Conservation (phyloP, 164 flowering plant genomes). For the Vitis rotundifolia region DNA sequence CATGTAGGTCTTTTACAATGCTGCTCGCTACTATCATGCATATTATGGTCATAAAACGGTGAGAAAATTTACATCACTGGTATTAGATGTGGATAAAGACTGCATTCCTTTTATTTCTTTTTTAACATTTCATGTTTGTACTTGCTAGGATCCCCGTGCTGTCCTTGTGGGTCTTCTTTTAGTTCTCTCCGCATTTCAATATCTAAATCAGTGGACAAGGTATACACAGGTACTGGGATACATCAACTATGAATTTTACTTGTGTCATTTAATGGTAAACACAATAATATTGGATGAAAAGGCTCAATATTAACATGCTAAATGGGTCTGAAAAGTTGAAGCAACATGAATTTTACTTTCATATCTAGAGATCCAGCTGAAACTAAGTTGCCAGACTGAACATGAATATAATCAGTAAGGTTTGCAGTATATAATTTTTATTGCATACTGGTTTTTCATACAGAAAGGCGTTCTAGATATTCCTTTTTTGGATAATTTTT, state of each 20-base stretch:
- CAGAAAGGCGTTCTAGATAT: too few relatives aligned
- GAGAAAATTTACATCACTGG: constrained; percentile 24
- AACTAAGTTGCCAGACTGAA: too few relatives aligned
- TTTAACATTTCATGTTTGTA: constrained; percentile 6
- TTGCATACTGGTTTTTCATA: too few relatives aligned
- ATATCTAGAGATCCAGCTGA: too few relatives aligned
- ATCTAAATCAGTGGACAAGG: constrained; percentile 90
- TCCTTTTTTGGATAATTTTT: background rate
- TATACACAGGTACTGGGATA: constrained; percentile 75
- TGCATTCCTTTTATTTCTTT: background rate
- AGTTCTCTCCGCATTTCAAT: constrained; percentile 79
- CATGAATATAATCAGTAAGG: too few relatives aligned
- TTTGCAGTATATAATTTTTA: too few relatives aligned
- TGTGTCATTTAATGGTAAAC: too few relatives aligned
- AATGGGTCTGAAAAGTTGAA: too few relatives aligned
- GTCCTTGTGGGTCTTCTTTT: constrained; percentile 85
- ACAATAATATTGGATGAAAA: too few relatives aligned
- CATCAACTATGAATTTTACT: background rate
- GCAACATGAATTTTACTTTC: too few relatives aligned
- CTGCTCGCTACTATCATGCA: constrained; percentile 91
- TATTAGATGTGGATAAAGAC: background rate
- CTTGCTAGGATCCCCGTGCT: constrained; percentile 81
- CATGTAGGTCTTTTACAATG: constrained; percentile 83
- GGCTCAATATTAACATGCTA: too few relatives aligned
- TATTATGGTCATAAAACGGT: constrained; percentile 97